Evolutionary conservation across 352 stramenopile genomes (phyloP).

Genomic region (Phytophthora multivora): DNA sequence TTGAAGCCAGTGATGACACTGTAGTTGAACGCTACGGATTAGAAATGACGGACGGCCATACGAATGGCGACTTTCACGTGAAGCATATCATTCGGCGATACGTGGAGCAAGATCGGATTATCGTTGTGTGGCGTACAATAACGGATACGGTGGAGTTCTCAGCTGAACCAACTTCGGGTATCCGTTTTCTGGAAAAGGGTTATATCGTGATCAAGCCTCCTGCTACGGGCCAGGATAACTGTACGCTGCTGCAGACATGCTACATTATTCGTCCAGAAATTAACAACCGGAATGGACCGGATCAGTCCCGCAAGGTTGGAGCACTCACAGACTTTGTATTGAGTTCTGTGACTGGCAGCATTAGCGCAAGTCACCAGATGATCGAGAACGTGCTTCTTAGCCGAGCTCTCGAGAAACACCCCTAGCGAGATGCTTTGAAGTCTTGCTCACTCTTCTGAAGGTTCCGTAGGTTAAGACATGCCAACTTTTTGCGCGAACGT

Average conservation of each 20-base stretch:
- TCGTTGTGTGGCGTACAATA: slow-evolving; percentile 47
- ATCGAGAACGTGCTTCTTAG: slow-evolving; percentile 57
- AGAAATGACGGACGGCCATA: slow-evolving; percentile 36
- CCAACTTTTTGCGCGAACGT: slow-evolving; percentile 8
- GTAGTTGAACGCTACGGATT: slow-evolving; percentile 42
- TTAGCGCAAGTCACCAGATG: slow-evolving; percentile 54
- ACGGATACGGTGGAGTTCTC: slow-evolving; percentile 48
- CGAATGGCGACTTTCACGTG: slow-evolving; percentile 41
- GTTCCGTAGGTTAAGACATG: slow-evolving; percentile 12
- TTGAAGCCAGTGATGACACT: slow-evolving; percentile 39
- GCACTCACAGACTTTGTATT: slow-evolving; percentile 58
- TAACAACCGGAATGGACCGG: slow-evolving; percentile 29
- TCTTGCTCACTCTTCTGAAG: neutral
- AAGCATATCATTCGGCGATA: slow-evolving; percentile 43
- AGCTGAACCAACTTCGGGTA: slow-evolving; percentile 32
- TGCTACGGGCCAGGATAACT: slow-evolving; percentile 25
- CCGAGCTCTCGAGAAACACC: slow-evolving; percentile 28
- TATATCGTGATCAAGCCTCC: slow-evolving; percentile 50
- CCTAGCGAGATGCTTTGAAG: neutral
- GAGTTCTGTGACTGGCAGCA: slow-evolving; percentile 42
- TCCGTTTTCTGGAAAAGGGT: slow-evolving; percentile 45
- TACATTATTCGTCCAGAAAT: slow-evolving; percentile 47
- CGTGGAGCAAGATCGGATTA: slow-evolving; percentile 36
- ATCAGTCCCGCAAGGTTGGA: slow-evolving; percentile 42
- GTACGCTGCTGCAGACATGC: slow-evolving; percentile 46